phyloP scores from a whole-genome alignment of 2,329 filamentous ascomycete species.

The Knufia fluminis region DNA sequence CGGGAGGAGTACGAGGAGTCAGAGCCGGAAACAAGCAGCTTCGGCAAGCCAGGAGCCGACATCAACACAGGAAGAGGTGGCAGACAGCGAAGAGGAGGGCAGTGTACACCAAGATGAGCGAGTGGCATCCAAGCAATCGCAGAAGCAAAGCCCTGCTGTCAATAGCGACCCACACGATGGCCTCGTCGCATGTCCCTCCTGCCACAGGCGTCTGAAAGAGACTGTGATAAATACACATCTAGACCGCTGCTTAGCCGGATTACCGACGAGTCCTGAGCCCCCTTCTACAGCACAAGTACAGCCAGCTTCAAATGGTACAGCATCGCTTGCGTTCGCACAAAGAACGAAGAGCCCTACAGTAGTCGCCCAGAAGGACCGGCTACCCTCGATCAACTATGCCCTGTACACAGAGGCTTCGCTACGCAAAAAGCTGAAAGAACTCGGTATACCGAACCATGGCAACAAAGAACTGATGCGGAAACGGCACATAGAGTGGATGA shows the following conservation, averaged over 20 bases:
- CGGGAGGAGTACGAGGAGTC: constrained; percentile 44
- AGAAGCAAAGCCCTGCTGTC: constrained; percentile 14
- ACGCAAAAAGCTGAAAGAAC: constrained; percentile 69
- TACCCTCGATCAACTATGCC: constrained; percentile 77
- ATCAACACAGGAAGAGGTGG: constrained; percentile 27
- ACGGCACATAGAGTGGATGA: constrained; percentile 87
- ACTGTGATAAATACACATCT: constrained; percentile 71
- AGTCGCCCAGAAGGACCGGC: constrained; percentile 41
- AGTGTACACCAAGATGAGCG: constrained; percentile 18
- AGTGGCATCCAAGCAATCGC: background rate
- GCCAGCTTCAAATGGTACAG: background rate
- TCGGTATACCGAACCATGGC: constrained; percentile 67
- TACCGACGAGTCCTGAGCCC: background rate
- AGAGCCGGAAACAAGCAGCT: constrained; percentile 36
- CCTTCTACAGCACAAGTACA: background rate
- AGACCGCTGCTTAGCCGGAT: constrained; percentile 49
- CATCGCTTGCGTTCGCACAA: background rate
- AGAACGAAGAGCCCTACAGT: constrained; percentile 1
- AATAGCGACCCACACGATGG: constrained; percentile 52
- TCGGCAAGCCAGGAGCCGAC: constrained; percentile 26
- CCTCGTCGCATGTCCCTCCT: constrained; percentile 75
- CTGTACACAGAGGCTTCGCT: constrained; percentile 72
- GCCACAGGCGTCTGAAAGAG: constrained; percentile 68
- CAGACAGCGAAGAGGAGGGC: constrained; percentile 35
- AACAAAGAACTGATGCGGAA: constrained; percentile 60